Evolutionary conservation across 73 alveolate genomes (phyloP), one percentile per base, ranked within the genome.

Genomic region (Paramecium bursaria): DNA sequence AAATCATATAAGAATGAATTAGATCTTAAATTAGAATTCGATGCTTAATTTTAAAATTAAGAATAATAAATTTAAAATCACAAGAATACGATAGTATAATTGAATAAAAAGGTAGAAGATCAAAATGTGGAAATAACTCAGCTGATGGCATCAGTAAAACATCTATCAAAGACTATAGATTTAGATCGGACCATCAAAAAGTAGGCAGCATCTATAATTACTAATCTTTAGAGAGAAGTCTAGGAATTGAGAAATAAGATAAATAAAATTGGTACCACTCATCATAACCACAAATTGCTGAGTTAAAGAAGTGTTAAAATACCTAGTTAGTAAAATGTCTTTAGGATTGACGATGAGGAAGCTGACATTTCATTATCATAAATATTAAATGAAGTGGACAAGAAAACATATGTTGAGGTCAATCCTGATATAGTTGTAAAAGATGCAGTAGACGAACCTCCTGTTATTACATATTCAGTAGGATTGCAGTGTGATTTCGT

Each of bases 361-460:
- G 17, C 17, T 11, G 82, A 67, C 44, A 25, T 67, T 2, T 67
- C 82, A 39, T 67, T 67, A 67, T 35, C 82, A 21, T 13, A 67
- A 33, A 57, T 67, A 9, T 67, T 67, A 22, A 67, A 67, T 39
- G 82, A 67, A 42, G 82, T 67, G 22, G 82, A 67, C 19, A 39
- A 67, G 44, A 67, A 67, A 67, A 67, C 82, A 39, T 39, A 4
- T 1, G 82, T 67, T 39, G 82, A 67, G 27, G 26, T 25, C 3
- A 67, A 67, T 67, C 82, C 82, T 67, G 82, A 67, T 67, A 67
- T 67, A 11, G 82, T 67, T 67, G 82, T 67, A 19, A 67, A 42
- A 39, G 82, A 67, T 42, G 50, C 44, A n/a, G 82, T 67, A 6
- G 82, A 67, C 14, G 82, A 67, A 67, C 82, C 82, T 39, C 82